Conservation (phyloP, 768 basidiomycete species). For the Pulveroboletus frians region DNA sequence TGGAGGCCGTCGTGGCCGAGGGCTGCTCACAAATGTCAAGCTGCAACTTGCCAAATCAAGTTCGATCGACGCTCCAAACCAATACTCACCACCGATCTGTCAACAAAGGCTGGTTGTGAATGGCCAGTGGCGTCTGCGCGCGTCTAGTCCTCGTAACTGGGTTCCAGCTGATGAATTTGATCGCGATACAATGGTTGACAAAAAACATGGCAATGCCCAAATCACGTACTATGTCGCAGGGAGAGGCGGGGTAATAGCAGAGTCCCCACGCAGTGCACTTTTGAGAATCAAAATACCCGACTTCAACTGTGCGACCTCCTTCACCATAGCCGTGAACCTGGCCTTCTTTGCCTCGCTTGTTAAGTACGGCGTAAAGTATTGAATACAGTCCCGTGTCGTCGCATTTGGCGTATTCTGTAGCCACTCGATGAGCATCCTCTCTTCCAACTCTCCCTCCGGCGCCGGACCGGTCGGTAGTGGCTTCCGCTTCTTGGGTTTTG, state of each 20-base stretch:
- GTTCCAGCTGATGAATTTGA: slow-evolving; percentile 13
- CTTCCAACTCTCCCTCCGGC: slow-evolving; percentile 57
- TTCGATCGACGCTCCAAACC: slow-evolving; percentile 15
- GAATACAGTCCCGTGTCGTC: slow-evolving; percentile 75
- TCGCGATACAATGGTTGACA: slow-evolving; percentile 17
- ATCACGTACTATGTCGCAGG: slow-evolving; percentile 24
- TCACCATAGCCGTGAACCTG: slow-evolving; percentile 73
- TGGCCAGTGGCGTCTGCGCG: not conserved
- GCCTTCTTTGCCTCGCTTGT: slow-evolving; percentile 64
- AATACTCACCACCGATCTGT: slow-evolving; percentile 10
- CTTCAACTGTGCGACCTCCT: slow-evolving; percentile 72
- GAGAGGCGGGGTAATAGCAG: slow-evolving; percentile 20
- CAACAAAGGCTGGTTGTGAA: not conserved
- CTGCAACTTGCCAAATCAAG: slow-evolving; percentile 13
- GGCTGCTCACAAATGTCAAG: too few species aligned
- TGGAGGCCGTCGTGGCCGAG: not conserved
- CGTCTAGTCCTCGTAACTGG: slow-evolving; percentile 2
- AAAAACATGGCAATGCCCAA: slow-evolving; percentile 9
- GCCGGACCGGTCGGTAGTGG: slow-evolving; percentile 33
- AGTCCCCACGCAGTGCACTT: slow-evolving; percentile 34
- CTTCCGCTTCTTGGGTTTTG: slow-evolving; percentile 56
- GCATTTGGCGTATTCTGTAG: slow-evolving; percentile 62
- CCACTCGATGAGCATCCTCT: slow-evolving; percentile 70
- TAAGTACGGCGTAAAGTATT: slow-evolving; percentile 71
- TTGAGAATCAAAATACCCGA: slow-evolving; percentile 58